These are phyloP conservation scores for Phytophthora chlamydospora DNA, from an alignment of 352 stramenopile genomes.

Conservation along the genomic window DNA sequence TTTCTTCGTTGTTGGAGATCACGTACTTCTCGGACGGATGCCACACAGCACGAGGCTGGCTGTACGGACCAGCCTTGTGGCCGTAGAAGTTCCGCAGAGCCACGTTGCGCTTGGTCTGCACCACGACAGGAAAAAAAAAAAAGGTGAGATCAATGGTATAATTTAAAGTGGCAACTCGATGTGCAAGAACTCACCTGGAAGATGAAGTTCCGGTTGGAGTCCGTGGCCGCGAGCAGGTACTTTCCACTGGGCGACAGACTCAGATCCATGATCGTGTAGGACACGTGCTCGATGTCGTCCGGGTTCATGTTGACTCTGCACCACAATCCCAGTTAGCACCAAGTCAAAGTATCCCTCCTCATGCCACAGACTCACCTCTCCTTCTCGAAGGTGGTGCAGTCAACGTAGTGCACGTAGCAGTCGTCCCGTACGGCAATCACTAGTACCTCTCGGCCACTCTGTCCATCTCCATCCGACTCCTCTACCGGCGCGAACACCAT, in stretches of 20 bases:
- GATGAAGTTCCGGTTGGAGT: conserved; percentile 85
- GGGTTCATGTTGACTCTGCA: conserved; percentile 87
- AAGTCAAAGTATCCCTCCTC: not conserved
- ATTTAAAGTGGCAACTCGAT: not conserved
- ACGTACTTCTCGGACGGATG: conserved; percentile 86
- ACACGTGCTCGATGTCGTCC: conserved; percentile 87
- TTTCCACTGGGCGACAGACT: conserved; percentile 74
- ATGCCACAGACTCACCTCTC: conserved; percentile 50
- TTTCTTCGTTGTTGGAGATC: conserved; percentile 84
- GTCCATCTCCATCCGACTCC: not conserved
- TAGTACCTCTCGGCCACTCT: conserved; percentile 46
- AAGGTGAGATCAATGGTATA: not conserved
- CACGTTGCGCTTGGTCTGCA: conserved; percentile 67
- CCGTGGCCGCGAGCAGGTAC: conserved; percentile 80
- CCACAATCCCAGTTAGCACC: not conserved
- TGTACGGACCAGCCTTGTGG: conserved; percentile 85
- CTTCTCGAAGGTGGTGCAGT: conserved; percentile 82
- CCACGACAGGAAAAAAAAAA: not conserved
- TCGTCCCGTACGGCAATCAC: conserved; percentile 77
- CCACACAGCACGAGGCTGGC: conserved; percentile 74
- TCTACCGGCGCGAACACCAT: conserved; percentile 56
- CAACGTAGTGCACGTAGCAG: conserved; percentile 87
- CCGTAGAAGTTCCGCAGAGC: conserved; percentile 82
- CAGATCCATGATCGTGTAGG: conserved; percentile 89
- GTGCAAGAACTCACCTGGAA: conserved; percentile 51